phyloP scores from a whole-genome alignment of 2,329 filamentous ascomycete genomes.

The Calycina herbarum region DNA sequence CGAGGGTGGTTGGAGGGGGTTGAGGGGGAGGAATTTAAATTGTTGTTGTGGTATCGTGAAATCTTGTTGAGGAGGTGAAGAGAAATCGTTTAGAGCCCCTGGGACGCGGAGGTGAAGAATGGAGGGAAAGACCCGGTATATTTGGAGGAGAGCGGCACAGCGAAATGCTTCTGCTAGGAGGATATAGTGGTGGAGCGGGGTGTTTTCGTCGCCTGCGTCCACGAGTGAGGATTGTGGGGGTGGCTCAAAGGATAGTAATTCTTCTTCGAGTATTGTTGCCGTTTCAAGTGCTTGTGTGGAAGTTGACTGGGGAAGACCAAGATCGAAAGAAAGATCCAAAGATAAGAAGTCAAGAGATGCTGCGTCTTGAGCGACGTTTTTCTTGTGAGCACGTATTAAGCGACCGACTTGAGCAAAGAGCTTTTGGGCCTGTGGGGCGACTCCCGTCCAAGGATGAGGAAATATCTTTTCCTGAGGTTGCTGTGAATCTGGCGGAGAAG shows the following conservation, averaged over 20 bases:
- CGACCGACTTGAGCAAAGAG: slow-evolving; percentile 34
- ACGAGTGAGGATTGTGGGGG: slow-evolving; percentile 26
- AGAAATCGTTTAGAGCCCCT: slow-evolving; percentile 12
- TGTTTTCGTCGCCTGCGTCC: slow-evolving; percentile 35
- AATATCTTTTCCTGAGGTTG: slow-evolving; percentile 25
- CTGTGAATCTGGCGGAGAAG: neutral
- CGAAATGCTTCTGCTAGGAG: slow-evolving; percentile 34
- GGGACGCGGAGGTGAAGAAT: slow-evolving; percentile 27
- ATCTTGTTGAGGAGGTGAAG: neutral
- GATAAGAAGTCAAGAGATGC: slow-evolving; percentile 25
- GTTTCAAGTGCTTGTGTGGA: slow-evolving; percentile 24
- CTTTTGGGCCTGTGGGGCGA: slow-evolving; percentile 31
- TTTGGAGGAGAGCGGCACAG: slow-evolving; percentile 31
- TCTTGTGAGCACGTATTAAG: slow-evolving; percentile 32
- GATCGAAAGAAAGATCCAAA: slow-evolving; percentile 29
- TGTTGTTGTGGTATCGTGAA: neutral
- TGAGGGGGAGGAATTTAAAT: slow-evolving; percentile 22
- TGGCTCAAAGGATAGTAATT: slow-evolving; percentile 31
- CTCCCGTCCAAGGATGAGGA: slow-evolving; percentile 36
- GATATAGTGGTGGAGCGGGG: slow-evolving; percentile 35
- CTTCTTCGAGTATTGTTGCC: slow-evolving; percentile 31
- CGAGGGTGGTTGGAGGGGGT: slow-evolving; percentile 22
- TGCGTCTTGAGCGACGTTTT: slow-evolving; percentile 23
- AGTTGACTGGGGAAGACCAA: slow-evolving; percentile 21
- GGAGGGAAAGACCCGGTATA: slow-evolving; percentile 33